These are phyloP conservation scores for Lomentospora prolificans DNA, from an alignment of 2,329 filamentous ascomycete species.

Conservation along the genomic window DNA sequence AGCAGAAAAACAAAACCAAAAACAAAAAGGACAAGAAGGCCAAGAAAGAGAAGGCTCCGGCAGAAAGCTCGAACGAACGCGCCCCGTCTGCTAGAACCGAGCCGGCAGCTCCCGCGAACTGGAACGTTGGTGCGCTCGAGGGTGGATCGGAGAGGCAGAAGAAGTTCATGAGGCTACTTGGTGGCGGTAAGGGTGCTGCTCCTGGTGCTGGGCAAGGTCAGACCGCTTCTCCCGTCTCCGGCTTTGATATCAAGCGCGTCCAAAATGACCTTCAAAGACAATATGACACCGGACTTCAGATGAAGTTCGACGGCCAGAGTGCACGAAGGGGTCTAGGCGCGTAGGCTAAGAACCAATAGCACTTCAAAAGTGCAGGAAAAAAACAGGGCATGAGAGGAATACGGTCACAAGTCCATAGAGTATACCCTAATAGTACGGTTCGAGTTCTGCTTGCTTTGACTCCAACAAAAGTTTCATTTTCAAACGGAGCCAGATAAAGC, in stretches of 20 bases:
- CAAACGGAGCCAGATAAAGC: background rate
- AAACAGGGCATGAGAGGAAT: background rate
- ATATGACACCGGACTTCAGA: constrained; percentile 45
- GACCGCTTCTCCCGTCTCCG: background rate
- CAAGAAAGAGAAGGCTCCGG: constrained; percentile 16
- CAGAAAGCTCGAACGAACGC: constrained; percentile 9
- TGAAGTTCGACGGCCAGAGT: constrained; percentile 41
- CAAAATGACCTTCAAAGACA: constrained; percentile 47
- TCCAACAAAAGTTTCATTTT: background rate
- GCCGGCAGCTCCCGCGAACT: constrained; percentile 28
- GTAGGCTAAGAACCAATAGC: constrained; percentile 14
- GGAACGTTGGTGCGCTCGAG: constrained; percentile 42
- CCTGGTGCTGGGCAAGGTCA: background rate
- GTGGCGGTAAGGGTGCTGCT: constrained; percentile 33
- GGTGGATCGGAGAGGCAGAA: constrained; percentile 40
- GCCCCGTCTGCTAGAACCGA: constrained; percentile 11
- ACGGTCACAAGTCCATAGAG: background rate
- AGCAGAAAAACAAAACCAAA: constrained; percentile 16
- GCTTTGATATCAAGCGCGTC: constrained; percentile 21
- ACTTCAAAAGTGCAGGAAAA: background rate
- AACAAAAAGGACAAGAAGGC: constrained; percentile 17
- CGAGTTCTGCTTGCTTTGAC: background rate
- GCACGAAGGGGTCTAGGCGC: constrained; percentile 44
- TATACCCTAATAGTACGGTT: background rate
- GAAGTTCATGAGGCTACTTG: constrained; percentile 49